phyloP scores from a whole-genome alignment of 352 stramenopile genomes.

The Phytopythium delawarense region DNA sequence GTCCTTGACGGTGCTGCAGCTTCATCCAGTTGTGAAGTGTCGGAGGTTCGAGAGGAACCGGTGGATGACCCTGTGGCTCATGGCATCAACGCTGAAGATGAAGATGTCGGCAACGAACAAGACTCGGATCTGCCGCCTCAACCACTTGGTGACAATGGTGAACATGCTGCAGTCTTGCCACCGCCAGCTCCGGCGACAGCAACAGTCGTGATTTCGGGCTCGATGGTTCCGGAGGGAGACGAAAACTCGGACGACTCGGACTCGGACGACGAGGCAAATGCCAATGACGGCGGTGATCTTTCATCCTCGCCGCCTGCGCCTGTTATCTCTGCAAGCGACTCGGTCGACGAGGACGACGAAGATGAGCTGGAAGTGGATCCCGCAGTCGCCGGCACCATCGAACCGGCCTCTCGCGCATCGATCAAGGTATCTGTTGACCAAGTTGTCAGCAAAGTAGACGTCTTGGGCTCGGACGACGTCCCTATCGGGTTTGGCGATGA shows the following conservation, averaged over 20 bases:
- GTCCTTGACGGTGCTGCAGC: not conserved
- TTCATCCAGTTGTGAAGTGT: not conserved
- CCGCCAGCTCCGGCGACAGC: slow-evolving; percentile 16
- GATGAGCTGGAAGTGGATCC: slow-evolving; percentile 45
- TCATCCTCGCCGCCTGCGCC: slow-evolving; percentile 12
- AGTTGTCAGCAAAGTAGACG: not conserved
- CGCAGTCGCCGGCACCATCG: slow-evolving; percentile 21
- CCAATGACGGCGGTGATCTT: not conserved
- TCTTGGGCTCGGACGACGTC: not conserved
- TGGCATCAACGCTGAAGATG: not conserved
- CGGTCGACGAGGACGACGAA: slow-evolving; percentile 33
- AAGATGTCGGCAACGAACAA: not conserved
- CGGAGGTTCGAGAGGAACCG: not conserved
- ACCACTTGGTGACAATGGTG: not conserved
- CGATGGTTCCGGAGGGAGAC: slow-evolving; percentile 28
- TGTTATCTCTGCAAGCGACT: not conserved
- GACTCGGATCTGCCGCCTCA: not conserved
- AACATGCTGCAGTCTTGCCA: slow-evolving; percentile 1
- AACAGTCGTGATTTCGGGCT: slow-evolving; percentile 18
- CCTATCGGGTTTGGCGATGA: not conserved
- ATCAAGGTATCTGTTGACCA: not conserved
- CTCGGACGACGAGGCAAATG: slow-evolving; percentile 27
- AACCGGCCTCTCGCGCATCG: not conserved
- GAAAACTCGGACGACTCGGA: slow-evolving; percentile 26
- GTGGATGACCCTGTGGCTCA: not conserved